Percentiles rank a stretch among this genome's conserved stretches.
phyloP scores from a whole-genome alignment of 495 filamentous ascomycete genomes.

The Trichoderma orchidacearum region DNA sequence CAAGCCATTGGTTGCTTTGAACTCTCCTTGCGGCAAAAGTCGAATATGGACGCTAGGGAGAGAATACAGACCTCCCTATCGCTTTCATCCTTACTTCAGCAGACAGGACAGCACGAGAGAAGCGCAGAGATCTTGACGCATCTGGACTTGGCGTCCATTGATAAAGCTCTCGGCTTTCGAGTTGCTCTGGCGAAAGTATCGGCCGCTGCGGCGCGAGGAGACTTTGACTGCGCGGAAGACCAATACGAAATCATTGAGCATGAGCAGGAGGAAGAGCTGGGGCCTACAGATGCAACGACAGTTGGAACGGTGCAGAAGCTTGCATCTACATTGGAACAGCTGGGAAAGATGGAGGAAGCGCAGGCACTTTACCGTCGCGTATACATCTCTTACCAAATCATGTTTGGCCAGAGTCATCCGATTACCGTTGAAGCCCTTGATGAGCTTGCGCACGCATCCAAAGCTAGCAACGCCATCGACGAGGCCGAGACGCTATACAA shows the following conservation, averaged over 20 bases:
- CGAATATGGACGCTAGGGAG: neutral
- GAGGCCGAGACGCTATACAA: conserved; percentile 1
- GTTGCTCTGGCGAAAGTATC: neutral
- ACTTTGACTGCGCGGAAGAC: neutral
- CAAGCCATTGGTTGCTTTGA: conserved; percentile 3
- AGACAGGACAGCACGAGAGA: neutral
- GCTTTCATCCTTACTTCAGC: neutral
- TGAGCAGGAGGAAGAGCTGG: neutral
- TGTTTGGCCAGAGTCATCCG: neutral
- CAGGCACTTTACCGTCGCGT: conserved; percentile 3
- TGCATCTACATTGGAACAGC: neutral
- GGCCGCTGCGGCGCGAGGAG: neutral
- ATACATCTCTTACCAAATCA: neutral
- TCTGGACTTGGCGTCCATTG: neutral
- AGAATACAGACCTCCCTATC: neutral
- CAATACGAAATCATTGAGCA: neutral
- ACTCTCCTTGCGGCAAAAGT: neutral
- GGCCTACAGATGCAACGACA: conserved; percentile 1
- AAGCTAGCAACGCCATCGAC: neutral
- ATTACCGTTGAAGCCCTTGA: conserved; percentile 1
- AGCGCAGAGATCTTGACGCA: neutral
- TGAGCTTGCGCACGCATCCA: neutral
- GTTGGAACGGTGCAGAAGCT: conserved; percentile 2
- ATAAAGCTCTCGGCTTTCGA: neutral
- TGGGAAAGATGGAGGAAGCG: neutral